phyloP scores from a whole-genome alignment of 2,329 filamentous ascomycete species.

The Phyllosticta paracitricarpa region DNA sequence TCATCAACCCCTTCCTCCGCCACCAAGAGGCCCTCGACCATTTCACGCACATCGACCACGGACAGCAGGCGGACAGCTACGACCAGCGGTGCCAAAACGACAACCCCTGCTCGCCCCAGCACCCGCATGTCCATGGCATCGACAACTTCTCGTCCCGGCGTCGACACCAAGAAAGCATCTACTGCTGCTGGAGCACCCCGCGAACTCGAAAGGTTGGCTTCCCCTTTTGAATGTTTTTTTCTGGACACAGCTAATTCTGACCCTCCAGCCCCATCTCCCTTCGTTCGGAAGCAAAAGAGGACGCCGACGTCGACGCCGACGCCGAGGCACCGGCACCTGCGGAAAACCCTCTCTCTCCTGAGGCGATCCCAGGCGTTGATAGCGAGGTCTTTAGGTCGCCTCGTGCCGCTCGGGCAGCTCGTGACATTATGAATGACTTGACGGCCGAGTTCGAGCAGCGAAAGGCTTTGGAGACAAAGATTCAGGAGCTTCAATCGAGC shows the following conservation, averaged over 20 bases:
- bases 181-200: neutral
- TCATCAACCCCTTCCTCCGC: neutral
- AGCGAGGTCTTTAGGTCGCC: slow-evolving; percentile 5
- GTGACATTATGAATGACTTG: slow-evolving; percentile 8
- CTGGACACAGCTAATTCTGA: neutral
- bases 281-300: neutral
- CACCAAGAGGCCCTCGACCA: neutral
- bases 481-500: slow-evolving; percentile 4
- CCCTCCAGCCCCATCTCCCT: neutral
- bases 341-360: neutral
- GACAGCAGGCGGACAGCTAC: slow-evolving; percentile 1
- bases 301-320: neutral
- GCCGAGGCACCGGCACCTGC: neutral
- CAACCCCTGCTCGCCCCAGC: slow-evolving; percentile 2
- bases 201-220: slow-evolving; percentile 3
- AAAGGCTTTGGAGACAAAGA: slow-evolving; percentile 9
- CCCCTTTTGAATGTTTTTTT: neutral
- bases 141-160: neutral
- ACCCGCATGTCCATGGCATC: slow-evolving; percentile 2
- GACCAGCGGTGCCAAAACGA: neutral
- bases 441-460: slow-evolving; percentile 9
- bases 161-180: slow-evolving; percentile 3
- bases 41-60: neutral
- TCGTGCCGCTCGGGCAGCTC: slow-evolving; percentile 4
- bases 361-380: neutral